phyloP scores from a whole-genome alignment of 352 stramenopile genomes.

The Pythium volutum region DNA sequence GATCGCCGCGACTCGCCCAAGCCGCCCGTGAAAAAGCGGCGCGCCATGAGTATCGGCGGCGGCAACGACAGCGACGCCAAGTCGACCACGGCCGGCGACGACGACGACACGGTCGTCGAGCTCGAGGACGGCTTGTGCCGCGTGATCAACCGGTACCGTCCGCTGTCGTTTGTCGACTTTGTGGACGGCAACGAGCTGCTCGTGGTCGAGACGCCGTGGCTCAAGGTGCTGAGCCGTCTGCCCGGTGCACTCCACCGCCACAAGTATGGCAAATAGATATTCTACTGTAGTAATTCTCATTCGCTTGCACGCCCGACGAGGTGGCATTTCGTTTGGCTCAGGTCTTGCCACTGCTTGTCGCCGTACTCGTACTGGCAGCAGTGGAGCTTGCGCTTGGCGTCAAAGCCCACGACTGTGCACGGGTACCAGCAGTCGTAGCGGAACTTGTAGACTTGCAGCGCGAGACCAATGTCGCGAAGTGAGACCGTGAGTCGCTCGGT shows the following conservation, averaged over 20 bases:
- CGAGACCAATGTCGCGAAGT: slow-evolving; percentile 60
- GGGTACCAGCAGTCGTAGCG: slow-evolving; percentile 82
- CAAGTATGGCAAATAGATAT: slow-evolving; percentile 84
- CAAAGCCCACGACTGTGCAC: slow-evolving; percentile 72
- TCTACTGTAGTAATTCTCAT: slow-evolving; percentile 2
- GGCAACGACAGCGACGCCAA: slow-evolving; percentile 60
- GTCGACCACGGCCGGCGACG: slow-evolving; percentile 24
- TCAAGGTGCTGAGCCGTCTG: slow-evolving; percentile 83
- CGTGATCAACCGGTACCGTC: slow-evolving; percentile 80
- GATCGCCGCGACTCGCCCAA: slow-evolving; percentile 18
- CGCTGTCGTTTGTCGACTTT: slow-evolving; percentile 85
- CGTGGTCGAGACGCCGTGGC: slow-evolving; percentile 81
- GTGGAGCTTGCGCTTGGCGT: slow-evolving; percentile 66
- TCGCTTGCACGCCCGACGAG: slow-evolving; percentile 34
- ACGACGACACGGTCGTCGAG: slow-evolving; percentile 60
- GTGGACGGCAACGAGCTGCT: slow-evolving; percentile 69
- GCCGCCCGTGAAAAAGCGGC: slow-evolving; percentile 37
- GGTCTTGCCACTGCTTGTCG: slow-evolving; percentile 79
- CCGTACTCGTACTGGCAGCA: slow-evolving; percentile 81
- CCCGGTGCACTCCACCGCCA: slow-evolving; percentile 77
- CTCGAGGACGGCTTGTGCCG: slow-evolving; percentile 66
- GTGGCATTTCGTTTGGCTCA: slow-evolving; percentile 47
- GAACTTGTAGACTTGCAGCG: slow-evolving; percentile 69
- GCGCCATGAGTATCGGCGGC: slow-evolving; percentile 50
- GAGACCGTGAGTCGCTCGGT: slow-evolving; percentile 33